Percentiles rank a stretch among this genome's conserved stretches.
phyloP scores from a whole-genome alignment of 1,284 basidiomycete species.

The Vanrija sp. region DNA sequence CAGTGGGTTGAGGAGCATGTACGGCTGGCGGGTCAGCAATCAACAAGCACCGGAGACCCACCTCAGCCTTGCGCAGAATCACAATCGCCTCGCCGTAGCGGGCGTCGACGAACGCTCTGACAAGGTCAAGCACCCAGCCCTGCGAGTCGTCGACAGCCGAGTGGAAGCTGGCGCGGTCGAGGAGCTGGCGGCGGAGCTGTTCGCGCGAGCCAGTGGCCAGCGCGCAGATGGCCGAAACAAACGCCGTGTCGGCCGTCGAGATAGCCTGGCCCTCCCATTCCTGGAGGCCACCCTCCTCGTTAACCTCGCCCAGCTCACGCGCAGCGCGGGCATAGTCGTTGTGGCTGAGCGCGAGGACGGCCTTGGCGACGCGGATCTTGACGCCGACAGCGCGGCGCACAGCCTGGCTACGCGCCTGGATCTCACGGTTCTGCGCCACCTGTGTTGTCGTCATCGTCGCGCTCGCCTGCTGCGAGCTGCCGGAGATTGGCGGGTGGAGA shows the following conservation, averaged over 20 bases:
- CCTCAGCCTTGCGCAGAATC: slow-evolving; percentile 27
- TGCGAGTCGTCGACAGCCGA: slow-evolving; percentile 31
- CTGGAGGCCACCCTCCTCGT: slow-evolving; percentile 37
- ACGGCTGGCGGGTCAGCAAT: slow-evolving; percentile 15
- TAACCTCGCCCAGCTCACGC: slow-evolving; percentile 27
- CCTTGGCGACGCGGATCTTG: slow-evolving; percentile 34
- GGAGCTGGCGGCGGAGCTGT: slow-evolving; percentile 25
- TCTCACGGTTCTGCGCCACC: slow-evolving; percentile 27
- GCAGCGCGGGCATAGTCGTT: slow-evolving; percentile 28
- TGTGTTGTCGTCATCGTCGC: slow-evolving; percentile 35
- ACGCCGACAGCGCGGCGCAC: slow-evolving; percentile 23
- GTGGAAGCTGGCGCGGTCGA: slow-evolving; percentile 34
- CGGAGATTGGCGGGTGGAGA: slow-evolving; percentile 23
- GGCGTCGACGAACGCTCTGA: slow-evolving; percentile 37
- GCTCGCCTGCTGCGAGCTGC: slow-evolving; percentile 1
- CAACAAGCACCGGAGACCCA: background rate
- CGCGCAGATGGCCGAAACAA: slow-evolving; percentile 31
- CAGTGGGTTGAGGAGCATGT: slow-evolving; percentile 33
- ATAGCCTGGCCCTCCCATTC: slow-evolving; percentile 43
- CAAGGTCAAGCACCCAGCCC: slow-evolving; percentile 35
- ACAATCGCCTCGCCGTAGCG: slow-evolving; percentile 33
- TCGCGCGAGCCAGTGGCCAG: slow-evolving; percentile 30
- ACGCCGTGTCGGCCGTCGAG: slow-evolving; percentile 31
- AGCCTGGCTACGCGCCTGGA: slow-evolving; percentile 19
- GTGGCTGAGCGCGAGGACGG: slow-evolving; percentile 23